phyloP scores from a whole-genome alignment of 257 asterid genomes.

The Cordia subcordata region DNA sequence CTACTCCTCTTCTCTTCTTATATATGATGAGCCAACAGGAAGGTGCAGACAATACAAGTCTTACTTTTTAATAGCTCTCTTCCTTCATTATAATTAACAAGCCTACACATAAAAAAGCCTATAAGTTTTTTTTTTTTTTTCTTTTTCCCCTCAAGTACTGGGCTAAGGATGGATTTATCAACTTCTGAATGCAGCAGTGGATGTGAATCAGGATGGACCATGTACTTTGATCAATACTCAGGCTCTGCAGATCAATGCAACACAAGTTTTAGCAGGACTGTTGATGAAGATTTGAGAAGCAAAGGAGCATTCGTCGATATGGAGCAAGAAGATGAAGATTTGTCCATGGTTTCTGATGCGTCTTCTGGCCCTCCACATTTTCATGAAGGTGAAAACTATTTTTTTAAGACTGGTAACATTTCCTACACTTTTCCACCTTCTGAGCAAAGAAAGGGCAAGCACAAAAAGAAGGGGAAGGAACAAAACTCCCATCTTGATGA shows the following conservation, averaged over 20 bases:
- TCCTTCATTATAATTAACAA: conserved; percentile 12
- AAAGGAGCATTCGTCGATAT: conserved; percentile 18
- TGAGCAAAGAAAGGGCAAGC: conserved; percentile 20
- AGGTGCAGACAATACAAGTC: conserved; percentile 6
- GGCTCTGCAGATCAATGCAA: conserved; percentile 31
- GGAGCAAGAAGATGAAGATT: conserved; percentile 37
- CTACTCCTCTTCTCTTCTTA: conserved; percentile 19
- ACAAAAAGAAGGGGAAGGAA: conserved; percentile 16
- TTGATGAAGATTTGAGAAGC: conserved; percentile 8
- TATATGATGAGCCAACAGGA: conserved; percentile 27
- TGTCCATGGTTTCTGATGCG: conserved; percentile 94
- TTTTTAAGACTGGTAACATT: conserved; percentile 18
- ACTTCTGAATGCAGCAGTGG: conserved; percentile 72
- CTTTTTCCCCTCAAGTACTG: background rate
- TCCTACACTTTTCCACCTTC: conserved; percentile 12
- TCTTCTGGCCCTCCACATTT: conserved; percentile 83
- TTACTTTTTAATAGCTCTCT: conserved; percentile 4
- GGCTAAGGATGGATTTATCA: conserved; percentile 48
- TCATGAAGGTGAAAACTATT: conserved; percentile 24
- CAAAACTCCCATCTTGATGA: conserved; percentile 66
- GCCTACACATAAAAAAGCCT: background rate
- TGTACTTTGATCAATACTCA: conserved; percentile 65
- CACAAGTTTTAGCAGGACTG: conserved; percentile 11
- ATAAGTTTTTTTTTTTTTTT: no score
- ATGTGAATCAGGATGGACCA: conserved; percentile 95